Evolutionary conservation across 164 flowering plant species (phyloP), one percentile per base, ranked within the genome.

Genomic region (grape (Vitis vinifera)): DNA sequence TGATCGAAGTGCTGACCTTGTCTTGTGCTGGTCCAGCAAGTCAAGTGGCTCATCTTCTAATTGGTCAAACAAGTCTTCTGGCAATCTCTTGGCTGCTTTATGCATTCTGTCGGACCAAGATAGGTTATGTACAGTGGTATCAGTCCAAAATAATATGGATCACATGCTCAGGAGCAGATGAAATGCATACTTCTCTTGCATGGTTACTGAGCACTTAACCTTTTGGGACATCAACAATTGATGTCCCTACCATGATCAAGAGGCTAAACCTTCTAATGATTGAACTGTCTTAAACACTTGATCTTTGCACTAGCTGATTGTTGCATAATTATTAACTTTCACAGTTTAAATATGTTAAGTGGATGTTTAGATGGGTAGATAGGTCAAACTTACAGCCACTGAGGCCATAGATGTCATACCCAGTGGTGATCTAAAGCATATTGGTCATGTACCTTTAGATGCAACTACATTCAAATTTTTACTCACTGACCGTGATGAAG

Each of bases 31-130:
- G 73, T 96, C 99, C 50, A 96, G 91, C 79, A 96, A 81, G 73
- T 96, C 97, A 55, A 96, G 92, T 14, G 99, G 99, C 71, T 91
- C 97, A 71, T 91, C 91, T 68, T 85, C 97, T 52, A 80, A 56
- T 73, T 92, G 91, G 66, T 91, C 89, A 62, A 79, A 72, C 59
- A 83, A 68, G 73, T 90, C 97, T 55, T 87, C 97, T 17, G 90
- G 87, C 82, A 89, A 84, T 73, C 84, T 86, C 79, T 83, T 92
- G 51, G 79, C 63, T 53, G 82, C 71, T 59, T 68, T 80, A 2
- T 77, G 85, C 14, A 30, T 71, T 79, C 57, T 84, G 80, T 82
- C 88, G 51, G 85, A 82, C 86, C 98, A 92, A 75, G 9, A 73
- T 13, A 51, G 59, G 66, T 48, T 4, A 56, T 59, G 59, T 44